phyloP scores from a whole-genome alignment of 495 filamentous ascomycete genomes.

The Xanthoparmelia taractica region DNA sequence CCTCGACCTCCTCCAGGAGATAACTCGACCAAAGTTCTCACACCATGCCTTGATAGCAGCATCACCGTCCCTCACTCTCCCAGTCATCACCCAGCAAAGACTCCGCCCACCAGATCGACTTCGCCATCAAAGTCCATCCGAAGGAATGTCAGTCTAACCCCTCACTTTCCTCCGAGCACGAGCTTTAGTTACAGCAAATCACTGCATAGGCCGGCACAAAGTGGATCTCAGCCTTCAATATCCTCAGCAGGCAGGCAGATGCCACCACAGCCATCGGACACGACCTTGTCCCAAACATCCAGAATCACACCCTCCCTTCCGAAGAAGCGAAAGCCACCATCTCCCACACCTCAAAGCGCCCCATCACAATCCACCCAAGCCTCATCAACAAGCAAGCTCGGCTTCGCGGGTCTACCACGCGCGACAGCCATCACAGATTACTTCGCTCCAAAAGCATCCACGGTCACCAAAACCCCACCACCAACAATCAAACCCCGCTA shows the following conservation, averaged over 20 bases:
- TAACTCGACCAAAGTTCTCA: too few species aligned
- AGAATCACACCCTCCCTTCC: neutral
- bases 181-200: neutral
- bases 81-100: neutral
- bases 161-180: conserved; percentile 5
- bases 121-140: neutral
- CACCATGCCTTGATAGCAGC: neutral
- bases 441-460: neutral
- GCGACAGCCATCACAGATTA: conserved; percentile 6
- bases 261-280: neutral
- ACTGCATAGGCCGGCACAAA: neutral
- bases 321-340: neutral
- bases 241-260: neutral
- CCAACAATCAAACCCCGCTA: neutral
- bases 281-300: neutral
- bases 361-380: neutral
- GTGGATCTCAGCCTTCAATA: neutral
- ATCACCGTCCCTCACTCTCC: neutral
- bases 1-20: neutral
- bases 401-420: neutral
- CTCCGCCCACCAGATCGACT: neutral
- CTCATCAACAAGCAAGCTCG: neutral
- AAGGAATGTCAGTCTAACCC: conserved; percentile 5
- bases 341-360: neutral
- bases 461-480: neutral